Evolutionary conservation across 805 yeast species (phyloP).

Genomic region (Lipomyces kockii): DNA sequence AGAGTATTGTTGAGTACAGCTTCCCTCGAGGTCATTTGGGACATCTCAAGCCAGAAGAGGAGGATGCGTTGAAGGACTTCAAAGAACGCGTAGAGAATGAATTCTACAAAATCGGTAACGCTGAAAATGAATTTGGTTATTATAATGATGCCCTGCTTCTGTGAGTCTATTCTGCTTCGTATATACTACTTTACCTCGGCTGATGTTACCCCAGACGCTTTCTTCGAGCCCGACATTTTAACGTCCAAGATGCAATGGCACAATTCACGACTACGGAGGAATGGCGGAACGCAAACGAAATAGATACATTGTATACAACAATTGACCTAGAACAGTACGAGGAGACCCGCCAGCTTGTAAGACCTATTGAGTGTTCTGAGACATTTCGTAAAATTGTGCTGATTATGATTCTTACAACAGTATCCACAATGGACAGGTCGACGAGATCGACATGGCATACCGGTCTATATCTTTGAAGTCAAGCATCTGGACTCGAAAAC

Average conservation of each 20-base stretch:
- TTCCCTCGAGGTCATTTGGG: constrained; percentile 8
- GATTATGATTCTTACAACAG: background rate
- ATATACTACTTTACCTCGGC: background rate
- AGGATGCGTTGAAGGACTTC: background rate
- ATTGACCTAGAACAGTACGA: constrained; percentile 6
- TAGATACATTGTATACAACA: background rate
- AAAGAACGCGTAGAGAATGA: constrained; percentile 3
- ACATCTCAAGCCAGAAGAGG: constrained; percentile 5
- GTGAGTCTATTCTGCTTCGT: background rate
- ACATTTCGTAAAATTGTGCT: background rate
- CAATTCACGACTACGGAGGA: background rate
- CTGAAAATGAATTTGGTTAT: background rate
- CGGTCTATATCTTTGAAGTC: constrained; percentile 2
- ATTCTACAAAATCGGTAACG: background rate
- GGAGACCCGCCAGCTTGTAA: constrained; percentile 5
- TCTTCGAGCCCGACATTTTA: constrained; percentile 4
- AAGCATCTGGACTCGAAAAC: constrained; percentile 7
- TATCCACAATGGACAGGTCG: constrained; percentile 7
- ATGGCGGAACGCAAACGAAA: constrained; percentile 1
- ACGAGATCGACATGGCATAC: constrained; percentile 3
- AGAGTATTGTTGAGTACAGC: background rate
- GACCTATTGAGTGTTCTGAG: background rate
- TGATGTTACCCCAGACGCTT: background rate
- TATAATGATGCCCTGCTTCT: background rate
- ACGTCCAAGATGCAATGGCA: constrained; percentile 1